A percentile compares a stretch with the other conserved stretches of the same genome.
These are phyloP conservation scores for Clavulina sp. DNA, from an alignment of 768 basidiomycete species.

Conservation along the genomic window DNA sequence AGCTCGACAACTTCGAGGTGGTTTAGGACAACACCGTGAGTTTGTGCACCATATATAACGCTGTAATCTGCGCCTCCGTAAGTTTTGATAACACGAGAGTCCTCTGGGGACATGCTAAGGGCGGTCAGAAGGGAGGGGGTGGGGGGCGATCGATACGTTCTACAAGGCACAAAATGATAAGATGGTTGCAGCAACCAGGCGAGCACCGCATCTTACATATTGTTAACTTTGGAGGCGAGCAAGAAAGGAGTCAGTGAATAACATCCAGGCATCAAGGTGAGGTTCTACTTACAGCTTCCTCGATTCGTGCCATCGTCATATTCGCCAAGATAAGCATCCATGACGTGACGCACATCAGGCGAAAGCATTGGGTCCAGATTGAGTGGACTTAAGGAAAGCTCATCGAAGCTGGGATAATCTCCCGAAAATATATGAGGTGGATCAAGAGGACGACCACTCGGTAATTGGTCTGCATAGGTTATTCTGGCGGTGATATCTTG, in stretches of 20 bases:
- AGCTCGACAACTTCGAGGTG: slow-evolving; percentile 37
- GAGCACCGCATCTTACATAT: slow-evolving; percentile 1
- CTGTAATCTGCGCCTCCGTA: slow-evolving; percentile 38
- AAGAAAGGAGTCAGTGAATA: not conserved
- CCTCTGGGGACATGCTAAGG: slow-evolving; percentile 45
- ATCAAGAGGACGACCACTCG: slow-evolving; percentile 17
- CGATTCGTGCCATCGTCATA: slow-evolving; percentile 74
- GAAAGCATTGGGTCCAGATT: slow-evolving; percentile 26
- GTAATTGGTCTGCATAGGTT: slow-evolving; percentile 40
- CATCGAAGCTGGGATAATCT: slow-evolving; percentile 45
- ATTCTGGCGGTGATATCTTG: slow-evolving; percentile 75
- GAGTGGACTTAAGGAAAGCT: slow-evolving; percentile 52
- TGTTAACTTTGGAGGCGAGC: slow-evolving; percentile 7
- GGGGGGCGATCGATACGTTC: slow-evolving; percentile 24
- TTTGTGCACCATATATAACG: slow-evolving; percentile 61
- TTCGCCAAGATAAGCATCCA: slow-evolving; percentile 66
- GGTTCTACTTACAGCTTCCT: slow-evolving; percentile 56
- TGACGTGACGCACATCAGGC: slow-evolving; percentile 39
- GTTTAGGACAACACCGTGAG: slow-evolving; percentile 45
- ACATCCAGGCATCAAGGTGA: slow-evolving; percentile 34
- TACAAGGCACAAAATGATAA: not conserved
- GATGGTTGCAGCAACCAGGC: not conserved
- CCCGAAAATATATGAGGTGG: slow-evolving; percentile 12
- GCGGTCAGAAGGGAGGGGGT: slow-evolving; percentile 64
- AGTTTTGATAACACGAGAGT: slow-evolving; percentile 11